These are phyloP conservation scores for Dalbergia cochinchinensis DNA, from an alignment of 306 rosid species.

Conservation along the genomic window DNA sequence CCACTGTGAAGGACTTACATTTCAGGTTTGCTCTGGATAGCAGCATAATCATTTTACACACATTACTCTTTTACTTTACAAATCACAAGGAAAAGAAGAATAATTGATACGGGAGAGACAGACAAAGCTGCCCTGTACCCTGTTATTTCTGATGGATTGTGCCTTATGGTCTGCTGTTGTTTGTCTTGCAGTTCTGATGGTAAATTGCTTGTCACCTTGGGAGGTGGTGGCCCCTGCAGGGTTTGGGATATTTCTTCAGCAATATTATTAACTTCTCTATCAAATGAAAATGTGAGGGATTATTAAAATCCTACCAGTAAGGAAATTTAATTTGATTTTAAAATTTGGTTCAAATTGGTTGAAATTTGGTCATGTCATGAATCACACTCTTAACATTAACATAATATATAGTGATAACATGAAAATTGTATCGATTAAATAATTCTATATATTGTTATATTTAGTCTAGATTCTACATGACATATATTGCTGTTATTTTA, in stretches of 20 bases:
- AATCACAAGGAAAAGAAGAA: constrained; percentile 31
- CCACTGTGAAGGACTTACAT: constrained; percentile 78
- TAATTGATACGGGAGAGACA: constrained; percentile 16
- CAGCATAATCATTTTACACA: constrained; percentile 15
- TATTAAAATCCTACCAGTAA: constrained; percentile 33
- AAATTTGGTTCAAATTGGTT: constrained; percentile 35
- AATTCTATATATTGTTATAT: no score
- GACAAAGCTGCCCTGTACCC: constrained; percentile 10
- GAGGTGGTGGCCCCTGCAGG: constrained; percentile 83
- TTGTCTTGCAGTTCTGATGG: constrained; percentile 80
- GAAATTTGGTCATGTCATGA: constrained; percentile 20
- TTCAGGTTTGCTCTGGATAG: constrained; percentile 71
- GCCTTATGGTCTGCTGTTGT: constrained; percentile 45
- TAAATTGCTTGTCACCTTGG: constrained; percentile 81
- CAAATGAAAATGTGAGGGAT: constrained; percentile 74
- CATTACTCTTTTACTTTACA: constrained; percentile 31
- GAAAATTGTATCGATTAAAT: constrained; percentile 17
- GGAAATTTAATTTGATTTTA: background rate
- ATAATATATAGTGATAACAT: background rate
- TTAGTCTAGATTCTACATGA: no score
- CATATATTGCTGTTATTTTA: no score
- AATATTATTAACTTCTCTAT: constrained; percentile 60
- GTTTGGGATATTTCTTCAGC: constrained; percentile 88
- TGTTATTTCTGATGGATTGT: constrained; percentile 43
- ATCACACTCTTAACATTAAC: constrained; percentile 3